Percentiles rank a stretch among this genome's conserved stretches.
phyloP scores from a whole-genome alignment of 1,139 yeast genomes.

The Blastobotrys raffinosifermentans region DNA sequence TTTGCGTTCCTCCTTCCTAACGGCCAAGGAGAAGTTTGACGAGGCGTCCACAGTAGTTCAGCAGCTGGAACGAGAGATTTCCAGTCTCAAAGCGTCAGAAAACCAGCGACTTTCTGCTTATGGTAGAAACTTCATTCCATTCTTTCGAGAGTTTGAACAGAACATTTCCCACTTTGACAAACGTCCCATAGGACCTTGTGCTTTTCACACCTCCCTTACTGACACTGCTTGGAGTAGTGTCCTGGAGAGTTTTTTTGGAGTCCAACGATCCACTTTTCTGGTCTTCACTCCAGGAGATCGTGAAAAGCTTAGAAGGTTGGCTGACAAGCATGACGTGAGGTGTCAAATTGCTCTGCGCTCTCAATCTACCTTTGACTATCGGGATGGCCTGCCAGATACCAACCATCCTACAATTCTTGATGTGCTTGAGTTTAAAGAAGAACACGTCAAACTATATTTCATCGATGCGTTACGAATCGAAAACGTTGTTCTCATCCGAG shows the following conservation, averaged over 20 bases:
- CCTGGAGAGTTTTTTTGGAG: conserved; percentile 49
- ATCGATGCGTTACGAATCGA: conserved; percentile 65
- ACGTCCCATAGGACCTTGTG: conserved; percentile 81
- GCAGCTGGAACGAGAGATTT: no score
- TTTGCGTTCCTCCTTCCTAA: no score
- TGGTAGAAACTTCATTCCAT: no score
- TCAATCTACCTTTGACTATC: conserved; percentile 51
- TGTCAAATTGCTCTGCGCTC: conserved; percentile 48
- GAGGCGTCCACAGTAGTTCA: no score
- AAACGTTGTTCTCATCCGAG: conserved; percentile 46
- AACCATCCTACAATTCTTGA: conserved; percentile 51
- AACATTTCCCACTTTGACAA: conserved; percentile 42
- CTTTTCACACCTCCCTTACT: conserved; percentile 54
- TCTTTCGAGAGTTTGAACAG: no score
- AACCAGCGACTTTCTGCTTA: no score
- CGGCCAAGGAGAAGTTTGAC: no score
- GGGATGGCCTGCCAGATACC: conserved; percentile 34
- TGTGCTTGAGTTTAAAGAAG: conserved; percentile 50
- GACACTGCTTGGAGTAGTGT: conserved; percentile 56
- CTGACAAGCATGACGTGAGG: conserved; percentile 34
- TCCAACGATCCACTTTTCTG: conserved; percentile 55
- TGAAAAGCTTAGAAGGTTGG: conserved; percentile 40
- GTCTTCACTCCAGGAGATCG: conserved; percentile 64
- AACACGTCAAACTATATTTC: conserved; percentile 51
- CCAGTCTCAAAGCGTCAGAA: no score